phyloP scores from a whole-genome alignment of 306 rosid genomes.

The Vicia sativa region DNA sequence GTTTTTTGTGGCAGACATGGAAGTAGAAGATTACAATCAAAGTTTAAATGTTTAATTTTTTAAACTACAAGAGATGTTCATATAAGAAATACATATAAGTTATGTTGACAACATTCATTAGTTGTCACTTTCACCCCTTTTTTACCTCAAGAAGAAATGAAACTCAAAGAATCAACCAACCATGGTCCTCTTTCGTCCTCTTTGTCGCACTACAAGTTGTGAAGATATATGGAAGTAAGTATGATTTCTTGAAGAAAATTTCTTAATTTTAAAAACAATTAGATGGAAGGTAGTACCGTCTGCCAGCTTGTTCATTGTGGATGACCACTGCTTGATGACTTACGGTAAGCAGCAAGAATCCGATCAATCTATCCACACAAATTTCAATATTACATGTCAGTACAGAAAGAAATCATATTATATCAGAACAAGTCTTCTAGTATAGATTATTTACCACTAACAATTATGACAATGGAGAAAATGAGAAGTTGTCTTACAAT shows the following conservation, averaged over 20 bases:
- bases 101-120: slow-evolving; percentile 17
- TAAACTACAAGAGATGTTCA: slow-evolving; percentile 10
- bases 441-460: neutral
- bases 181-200: slow-evolving; percentile 95
- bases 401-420: neutral
- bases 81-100: slow-evolving; percentile 16
- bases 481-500: slow-evolving; percentile 58
- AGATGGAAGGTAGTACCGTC: slow-evolving; percentile 43
- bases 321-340: slow-evolving; percentile 94
- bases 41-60: slow-evolving; percentile 13
- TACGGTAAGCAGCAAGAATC: slow-evolving; percentile 73
- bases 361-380: slow-evolving; percentile 43
- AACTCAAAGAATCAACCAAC: slow-evolving; percentile 61
- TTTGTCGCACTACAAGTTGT: slow-evolving; percentile 71
- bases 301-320: slow-evolving; percentile 56
- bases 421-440: neutral
- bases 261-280: slow-evolving; percentile 15
- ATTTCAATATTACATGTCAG: slow-evolving; percentile 21
- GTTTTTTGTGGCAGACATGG: slow-evolving; percentile 12
- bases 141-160: slow-evolving; percentile 20
- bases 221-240: slow-evolving; percentile 19
- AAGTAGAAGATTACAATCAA: neutral
- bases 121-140: neutral
- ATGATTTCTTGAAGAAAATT: slow-evolving; percentile 5
- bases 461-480: slow-evolving; percentile 5